A percentile compares a stretch with the other conserved stretches of the same genome.
phyloP scores from a whole-genome alignment of 2,329 filamentous ascomycete genomes.

The Cercospora janseana region DNA sequence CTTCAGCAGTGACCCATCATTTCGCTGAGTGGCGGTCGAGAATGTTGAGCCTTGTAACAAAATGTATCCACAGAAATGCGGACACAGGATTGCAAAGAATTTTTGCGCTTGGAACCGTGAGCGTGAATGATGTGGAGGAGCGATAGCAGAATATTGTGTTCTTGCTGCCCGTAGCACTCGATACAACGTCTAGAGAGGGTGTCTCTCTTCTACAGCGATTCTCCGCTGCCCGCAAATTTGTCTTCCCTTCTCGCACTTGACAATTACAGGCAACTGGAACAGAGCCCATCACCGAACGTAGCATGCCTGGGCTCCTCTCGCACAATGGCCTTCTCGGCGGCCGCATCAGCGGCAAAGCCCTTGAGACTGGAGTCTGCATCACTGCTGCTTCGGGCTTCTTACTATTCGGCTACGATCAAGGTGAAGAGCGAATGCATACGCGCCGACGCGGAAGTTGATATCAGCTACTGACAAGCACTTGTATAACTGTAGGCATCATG shows the following conservation, averaged over 20 bases:
- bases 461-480: conserved; percentile 5
- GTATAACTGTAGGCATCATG: conserved; percentile 39
- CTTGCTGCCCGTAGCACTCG: background rate
- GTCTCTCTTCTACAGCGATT: too few species aligned
- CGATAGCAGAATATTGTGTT: background rate
- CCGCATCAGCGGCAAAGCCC: conserved; percentile 18
- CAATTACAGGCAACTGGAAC: too few species aligned
- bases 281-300: background rate
- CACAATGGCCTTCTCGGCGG: conserved; percentile 24
- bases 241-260: too few species aligned
- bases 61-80: conserved; percentile 2
- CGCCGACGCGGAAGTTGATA: background rate
- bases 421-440: background rate
- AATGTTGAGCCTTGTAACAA: conserved; percentile 6
- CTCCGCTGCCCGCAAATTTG: too few species aligned
- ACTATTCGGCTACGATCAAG: conserved; percentile 27
- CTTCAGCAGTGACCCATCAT: conserved; percentile 2
- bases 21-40: background rate
- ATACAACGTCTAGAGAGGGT: too few species aligned
- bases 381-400: conserved; percentile 21
- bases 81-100: conserved; percentile 7
- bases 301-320: conserved; percentile 17
- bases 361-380: conserved; percentile 22
- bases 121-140: background rate
- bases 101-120: conserved; percentile 3